Evolutionary conservation across 305 asterid species (phyloP), one percentile per base, ranked within the genome.

Genomic region (Solanum hybrid): DNA sequence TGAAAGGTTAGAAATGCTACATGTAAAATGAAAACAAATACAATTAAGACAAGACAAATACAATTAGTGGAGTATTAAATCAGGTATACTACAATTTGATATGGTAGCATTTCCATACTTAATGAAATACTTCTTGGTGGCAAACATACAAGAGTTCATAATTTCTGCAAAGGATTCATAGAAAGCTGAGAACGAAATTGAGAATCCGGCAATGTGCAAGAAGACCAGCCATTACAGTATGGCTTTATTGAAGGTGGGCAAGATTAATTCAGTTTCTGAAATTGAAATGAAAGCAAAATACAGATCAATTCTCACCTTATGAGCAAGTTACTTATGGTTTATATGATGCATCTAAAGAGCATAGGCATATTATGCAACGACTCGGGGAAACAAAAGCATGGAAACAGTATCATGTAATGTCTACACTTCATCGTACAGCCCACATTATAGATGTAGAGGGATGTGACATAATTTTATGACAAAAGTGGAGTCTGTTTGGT

Each of bases 1-100:
- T 90, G 39, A 87, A 91, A 85, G 88, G 51, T 85, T 57, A 85
- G 51, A 85, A 85, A 85, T 85, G 37, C 77, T 57, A 85, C 51
- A 33, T 57, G 46, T 85, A 31, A 85, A 85, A 22, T 13, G 34
- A 22, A 84, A 57, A 61, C 71, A 73, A 51, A 31, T 34, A 86
- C 18, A 34, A 61, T 33, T 11, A 61, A 86, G 51, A 61, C 46
- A 11, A 22, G 76, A 57, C 77, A 61, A 86, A 61, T 33, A 61
- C 77, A 86, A 13, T 61, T 33, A 34, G 77, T 86, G 77, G 88
- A 86, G 77, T 86, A 86, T 33, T 61, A 33, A 85, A 57, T 11
- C 42, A 57, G 42, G 33, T 20, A 57, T 6, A 22, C 46, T 11
- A 85, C 46, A 39, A 85, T 57, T 57, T 33, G 46, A 57, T 84